A percentile compares a stretch with the other conserved stretches of the same genome.
Conservation (phyloP, 2,329 filamentous ascomycete genomes). For the Chaetomiaceae sp. region DNA sequence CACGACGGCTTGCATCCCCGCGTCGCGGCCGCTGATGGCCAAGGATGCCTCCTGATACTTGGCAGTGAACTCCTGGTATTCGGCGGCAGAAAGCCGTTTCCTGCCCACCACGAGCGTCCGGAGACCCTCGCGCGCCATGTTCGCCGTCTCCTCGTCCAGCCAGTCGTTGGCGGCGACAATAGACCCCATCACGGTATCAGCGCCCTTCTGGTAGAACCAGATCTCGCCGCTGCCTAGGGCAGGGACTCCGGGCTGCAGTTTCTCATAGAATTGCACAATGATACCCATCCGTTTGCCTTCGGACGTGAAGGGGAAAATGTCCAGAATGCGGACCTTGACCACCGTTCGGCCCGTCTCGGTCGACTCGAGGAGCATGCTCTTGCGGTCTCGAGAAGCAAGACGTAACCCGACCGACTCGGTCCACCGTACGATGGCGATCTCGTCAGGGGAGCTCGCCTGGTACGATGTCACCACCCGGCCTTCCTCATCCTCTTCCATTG, state of each 20-base stretch:
- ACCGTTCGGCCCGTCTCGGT: constrained; percentile 67
- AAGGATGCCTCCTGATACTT: constrained; percentile 77
- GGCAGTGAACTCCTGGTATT: constrained; percentile 74
- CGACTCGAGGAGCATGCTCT: constrained; percentile 76
- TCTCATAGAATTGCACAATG: constrained; percentile 76
- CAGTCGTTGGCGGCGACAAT: constrained; percentile 97
- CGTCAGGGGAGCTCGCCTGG: constrained; percentile 94
- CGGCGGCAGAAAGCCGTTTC: constrained; percentile 70
- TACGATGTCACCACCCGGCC: constrained; percentile 77
- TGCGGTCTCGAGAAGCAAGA: constrained; percentile 78
- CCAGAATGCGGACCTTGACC: constrained; percentile 81
- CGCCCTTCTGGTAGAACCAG: constrained; percentile 98
- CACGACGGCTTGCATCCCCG: constrained; percentile 74
- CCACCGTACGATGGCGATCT: constrained; percentile 96
- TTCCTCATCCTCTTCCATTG: constrained; percentile 77
- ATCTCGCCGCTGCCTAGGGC: constrained; percentile 66
- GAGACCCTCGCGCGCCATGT: constrained; percentile 96
- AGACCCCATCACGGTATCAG: constrained; percentile 94
- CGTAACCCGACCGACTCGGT: constrained; percentile 88
- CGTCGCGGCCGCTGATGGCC: constrained; percentile 73
- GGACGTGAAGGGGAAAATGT: constrained; percentile 95
- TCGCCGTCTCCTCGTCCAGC: constrained; percentile 98
- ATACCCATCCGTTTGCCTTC: constrained; percentile 99
- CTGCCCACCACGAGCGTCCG: constrained; percentile 93
- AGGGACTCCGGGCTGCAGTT: constrained; percentile 43